Conservation (phyloP, 148 eudicot species). For the Silene conica region DNA sequence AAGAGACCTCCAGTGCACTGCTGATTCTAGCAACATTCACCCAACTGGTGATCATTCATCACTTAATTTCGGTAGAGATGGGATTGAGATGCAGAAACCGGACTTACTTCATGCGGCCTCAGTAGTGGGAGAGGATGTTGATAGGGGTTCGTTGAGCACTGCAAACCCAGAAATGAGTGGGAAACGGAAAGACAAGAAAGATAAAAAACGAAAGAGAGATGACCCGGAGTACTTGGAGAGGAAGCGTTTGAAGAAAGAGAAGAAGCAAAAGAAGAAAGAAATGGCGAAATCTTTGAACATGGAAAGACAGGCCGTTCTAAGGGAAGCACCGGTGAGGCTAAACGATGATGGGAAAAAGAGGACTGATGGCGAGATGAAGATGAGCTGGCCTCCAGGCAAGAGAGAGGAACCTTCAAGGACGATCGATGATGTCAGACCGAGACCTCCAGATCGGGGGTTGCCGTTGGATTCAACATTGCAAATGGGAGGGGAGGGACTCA, state of each 20-base stretch:
- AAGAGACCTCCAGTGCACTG: conserved; percentile 88
- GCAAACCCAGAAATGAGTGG: conserved; percentile 23
- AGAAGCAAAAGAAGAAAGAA: conserved; percentile 69
- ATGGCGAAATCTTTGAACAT: conserved; percentile 41
- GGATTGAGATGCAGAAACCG: conserved; percentile 28
- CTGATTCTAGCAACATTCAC: conserved; percentile 70
- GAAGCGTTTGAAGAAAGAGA: conserved; percentile 81
- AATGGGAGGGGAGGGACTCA: conserved; percentile 12
- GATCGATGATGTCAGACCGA: conserved; percentile 9
- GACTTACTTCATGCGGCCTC: conserved; percentile 25
- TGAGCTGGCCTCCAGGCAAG: conserved; percentile 11
- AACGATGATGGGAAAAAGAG: not conserved
- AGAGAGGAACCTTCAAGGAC: conserved; percentile 16
- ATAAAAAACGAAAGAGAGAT: conserved; percentile 66
- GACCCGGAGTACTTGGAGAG: conserved; percentile 70
- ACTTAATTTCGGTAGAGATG: conserved; percentile 21
- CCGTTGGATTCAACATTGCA: conserved; percentile 14
- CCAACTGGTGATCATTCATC: conserved; percentile 32
- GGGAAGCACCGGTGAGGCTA: not conserved
- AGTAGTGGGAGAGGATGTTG: conserved; percentile 29
- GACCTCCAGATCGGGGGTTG: conserved; percentile 9
- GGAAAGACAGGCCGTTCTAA: conserved; percentile 14
- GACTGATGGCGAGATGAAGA: conserved; percentile 9
- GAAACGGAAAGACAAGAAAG: conserved; percentile 42
- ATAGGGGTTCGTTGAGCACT: conserved; percentile 22